Evolutionary conservation across 768 basidiomycete species (phyloP).

Genomic region (Suillus weaverae): DNA sequence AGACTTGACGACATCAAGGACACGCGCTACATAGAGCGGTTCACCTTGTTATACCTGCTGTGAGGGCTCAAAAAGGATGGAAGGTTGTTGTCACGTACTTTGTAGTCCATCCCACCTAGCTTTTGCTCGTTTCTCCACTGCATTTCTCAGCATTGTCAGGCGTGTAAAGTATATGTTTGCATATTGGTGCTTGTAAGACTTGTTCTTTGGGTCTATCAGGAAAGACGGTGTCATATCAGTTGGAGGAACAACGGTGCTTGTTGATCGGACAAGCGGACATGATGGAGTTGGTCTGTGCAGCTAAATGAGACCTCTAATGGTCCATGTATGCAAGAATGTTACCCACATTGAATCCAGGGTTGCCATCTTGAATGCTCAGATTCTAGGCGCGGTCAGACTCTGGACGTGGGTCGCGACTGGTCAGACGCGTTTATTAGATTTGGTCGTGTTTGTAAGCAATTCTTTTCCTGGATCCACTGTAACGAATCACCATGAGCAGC

Average conservation of each 20-base stretch:
- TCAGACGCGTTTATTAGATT: constrained; percentile 11
- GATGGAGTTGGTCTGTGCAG: constrained; percentile 23
- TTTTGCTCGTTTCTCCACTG: constrained; percentile 49
- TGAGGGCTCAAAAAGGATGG: background rate
- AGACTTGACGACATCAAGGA: constrained; percentile 85
- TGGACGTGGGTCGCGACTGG: background rate
- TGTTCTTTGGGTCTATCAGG: constrained; percentile 41
- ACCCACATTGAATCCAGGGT: constrained; percentile 8
- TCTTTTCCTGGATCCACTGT: no score
- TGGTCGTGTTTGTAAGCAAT: constrained; percentile 7
- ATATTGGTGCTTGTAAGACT: constrained; percentile 67
- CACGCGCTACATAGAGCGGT: constrained; percentile 71
- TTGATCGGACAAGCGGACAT: constrained; percentile 25
- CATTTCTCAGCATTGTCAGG: constrained; percentile 47
- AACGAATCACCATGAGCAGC: no score
- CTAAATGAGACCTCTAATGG: constrained; percentile 1
- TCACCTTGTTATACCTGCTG: constrained; percentile 43
- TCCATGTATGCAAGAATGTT: background rate
- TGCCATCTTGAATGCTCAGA: background rate
- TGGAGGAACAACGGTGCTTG: constrained; percentile 32
- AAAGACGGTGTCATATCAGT: constrained; percentile 39
- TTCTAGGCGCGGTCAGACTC: background rate
- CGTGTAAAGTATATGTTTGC: constrained; percentile 72
- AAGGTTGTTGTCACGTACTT: constrained; percentile 27
- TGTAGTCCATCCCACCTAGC: constrained; percentile 50